Evolutionary conservation across 306 rosid species (phyloP).

Genomic region (Trichosanthes truncata): DNA sequence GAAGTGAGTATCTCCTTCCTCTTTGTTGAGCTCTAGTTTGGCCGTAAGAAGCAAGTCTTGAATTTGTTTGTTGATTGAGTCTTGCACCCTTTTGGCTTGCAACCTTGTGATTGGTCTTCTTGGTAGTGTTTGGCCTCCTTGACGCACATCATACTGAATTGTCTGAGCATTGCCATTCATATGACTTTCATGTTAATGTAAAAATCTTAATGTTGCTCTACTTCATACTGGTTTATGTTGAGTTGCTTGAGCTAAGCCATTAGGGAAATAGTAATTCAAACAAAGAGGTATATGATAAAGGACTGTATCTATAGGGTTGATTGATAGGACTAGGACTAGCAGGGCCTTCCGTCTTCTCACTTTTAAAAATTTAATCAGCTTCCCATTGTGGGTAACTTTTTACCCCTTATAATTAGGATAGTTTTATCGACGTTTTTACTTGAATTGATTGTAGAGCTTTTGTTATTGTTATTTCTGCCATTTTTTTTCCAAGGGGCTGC

Average conservation of each 20-base stretch:
- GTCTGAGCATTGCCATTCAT: neutral
- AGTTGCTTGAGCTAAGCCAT: neutral
- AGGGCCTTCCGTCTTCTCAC: neutral
- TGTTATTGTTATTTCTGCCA: neutral
- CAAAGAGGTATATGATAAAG: neutral
- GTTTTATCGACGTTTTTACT: neutral
- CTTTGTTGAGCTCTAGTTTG: no score
- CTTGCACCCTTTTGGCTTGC: no score
- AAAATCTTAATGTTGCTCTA: neutral
- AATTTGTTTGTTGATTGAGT: no score
- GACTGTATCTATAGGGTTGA: neutral
- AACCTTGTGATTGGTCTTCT: no score
- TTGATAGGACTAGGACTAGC: neutral
- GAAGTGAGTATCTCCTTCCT: no score
- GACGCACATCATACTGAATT: no score
- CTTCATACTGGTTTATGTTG: constrained; percentile 4
- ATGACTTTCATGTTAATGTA: neutral
- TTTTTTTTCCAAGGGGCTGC: neutral
- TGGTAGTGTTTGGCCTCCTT: no score
- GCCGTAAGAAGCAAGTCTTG: no score
- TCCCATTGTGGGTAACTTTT: neutral
- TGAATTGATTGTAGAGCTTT: neutral
- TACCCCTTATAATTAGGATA: neutral
- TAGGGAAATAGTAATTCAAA: neutral
- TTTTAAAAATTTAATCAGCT: neutral